Percentiles rank a stretch among this genome's conserved stretches.
These are phyloP conservation scores for Cymodocea nodosa DNA, from an alignment of 116 monocot genomes.

Conservation along the genomic window DNA sequence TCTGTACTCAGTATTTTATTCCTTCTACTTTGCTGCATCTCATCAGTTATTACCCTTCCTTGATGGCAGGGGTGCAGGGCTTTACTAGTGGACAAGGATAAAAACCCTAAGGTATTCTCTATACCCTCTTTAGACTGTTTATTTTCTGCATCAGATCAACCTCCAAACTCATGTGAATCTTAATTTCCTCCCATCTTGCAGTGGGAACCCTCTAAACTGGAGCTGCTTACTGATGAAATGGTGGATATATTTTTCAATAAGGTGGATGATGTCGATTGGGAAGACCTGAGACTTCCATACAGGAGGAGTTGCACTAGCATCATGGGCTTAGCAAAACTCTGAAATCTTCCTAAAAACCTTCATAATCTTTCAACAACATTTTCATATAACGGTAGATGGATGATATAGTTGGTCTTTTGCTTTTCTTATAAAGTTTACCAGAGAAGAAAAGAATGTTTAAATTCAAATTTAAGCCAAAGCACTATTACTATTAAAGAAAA, in stretches of 20 bases:
- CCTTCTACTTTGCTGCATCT: constrained; percentile 1
- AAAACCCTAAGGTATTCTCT: constrained; percentile 63
- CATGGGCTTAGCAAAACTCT: constrained; percentile 8
- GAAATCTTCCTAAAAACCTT: neutral
- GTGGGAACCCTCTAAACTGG: constrained; percentile 26
- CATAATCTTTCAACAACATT: no score
- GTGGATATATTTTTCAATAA: constrained; percentile 10
- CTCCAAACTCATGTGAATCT: no score
- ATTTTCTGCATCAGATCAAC: neutral
- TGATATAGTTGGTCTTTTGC: no score
- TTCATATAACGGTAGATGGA: no score
- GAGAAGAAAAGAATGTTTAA: no score
- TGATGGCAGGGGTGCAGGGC: constrained; percentile 74
- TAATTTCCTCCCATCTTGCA: constrained; percentile 7
- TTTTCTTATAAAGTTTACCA: no score
- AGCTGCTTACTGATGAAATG: constrained; percentile 20
- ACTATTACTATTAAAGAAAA: no score
- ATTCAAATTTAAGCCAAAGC: no score
- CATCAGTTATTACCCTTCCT: neutral
- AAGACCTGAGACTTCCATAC: constrained; percentile 13
- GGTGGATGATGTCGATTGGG: constrained; percentile 18
- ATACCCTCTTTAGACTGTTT: neutral
- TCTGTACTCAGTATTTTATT: neutral
- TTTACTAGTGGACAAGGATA: constrained; percentile 77
- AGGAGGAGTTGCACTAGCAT: neutral